Percentiles rank a stretch among this genome's conserved stretches.
Evolutionary conservation across 768 basidiomycete genomes (phyloP).

Genomic region (Clathrus columnatus): DNA sequence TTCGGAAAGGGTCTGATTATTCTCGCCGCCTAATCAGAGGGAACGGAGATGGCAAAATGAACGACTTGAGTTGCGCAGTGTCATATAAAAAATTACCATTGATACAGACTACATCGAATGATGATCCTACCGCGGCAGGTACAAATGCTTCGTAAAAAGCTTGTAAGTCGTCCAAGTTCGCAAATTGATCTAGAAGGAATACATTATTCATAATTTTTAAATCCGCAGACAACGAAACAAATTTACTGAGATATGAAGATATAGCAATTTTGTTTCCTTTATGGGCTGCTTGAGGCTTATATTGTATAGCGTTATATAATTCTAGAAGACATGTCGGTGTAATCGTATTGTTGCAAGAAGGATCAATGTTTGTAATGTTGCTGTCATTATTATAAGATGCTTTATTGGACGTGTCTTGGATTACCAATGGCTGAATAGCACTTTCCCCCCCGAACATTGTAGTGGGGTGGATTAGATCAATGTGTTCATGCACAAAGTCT

Average conservation of each 20-base stretch:
- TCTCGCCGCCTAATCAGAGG: no score
- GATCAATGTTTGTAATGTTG: no score
- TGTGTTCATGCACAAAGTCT: background rate
- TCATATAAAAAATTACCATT: no score
- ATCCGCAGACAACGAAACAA: no score
- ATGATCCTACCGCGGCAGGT: slow-evolving; percentile 34
- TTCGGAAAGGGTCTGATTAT: no score
- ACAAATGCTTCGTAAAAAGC: slow-evolving; percentile 40
- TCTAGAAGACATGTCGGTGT: slow-evolving; percentile 6
- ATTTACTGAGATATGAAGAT: background rate
- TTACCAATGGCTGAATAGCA: no score
- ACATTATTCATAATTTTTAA: no score
- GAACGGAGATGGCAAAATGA: no score
- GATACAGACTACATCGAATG: background rate
- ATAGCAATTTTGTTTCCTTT: slow-evolving; percentile 5
- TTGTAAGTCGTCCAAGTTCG: slow-evolving; percentile 44
- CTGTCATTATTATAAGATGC: no score
- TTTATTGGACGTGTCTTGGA: background rate
- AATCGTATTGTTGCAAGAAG: slow-evolving; percentile 4
- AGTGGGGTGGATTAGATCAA: slow-evolving; percentile 12
- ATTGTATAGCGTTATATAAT: slow-evolving; percentile 5
- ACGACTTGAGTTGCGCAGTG: no score
- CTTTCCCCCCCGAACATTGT: slow-evolving; percentile 2
- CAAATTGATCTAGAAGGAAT: slow-evolving; percentile 11
- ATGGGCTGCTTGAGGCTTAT: background rate